A percentile compares a stretch with the other conserved stretches of the same genome.
phyloP scores from a whole-genome alignment of 2,329 filamentous ascomycete species.

The Alternaria sp. region DNA sequence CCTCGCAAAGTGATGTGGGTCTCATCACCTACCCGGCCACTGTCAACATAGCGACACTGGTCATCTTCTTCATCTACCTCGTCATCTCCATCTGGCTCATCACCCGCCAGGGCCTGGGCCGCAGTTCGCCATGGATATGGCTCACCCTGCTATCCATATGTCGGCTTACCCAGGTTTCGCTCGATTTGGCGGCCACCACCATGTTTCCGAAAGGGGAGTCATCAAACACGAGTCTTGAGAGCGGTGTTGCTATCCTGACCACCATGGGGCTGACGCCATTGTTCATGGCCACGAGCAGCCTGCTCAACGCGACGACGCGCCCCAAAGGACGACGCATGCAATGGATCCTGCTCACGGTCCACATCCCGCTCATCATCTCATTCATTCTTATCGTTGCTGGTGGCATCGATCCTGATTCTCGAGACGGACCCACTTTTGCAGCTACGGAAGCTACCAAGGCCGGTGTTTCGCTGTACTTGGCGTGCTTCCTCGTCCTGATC shows the following conservation, averaged over 20 bases:
- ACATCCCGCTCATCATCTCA: slow-evolving; percentile 46
- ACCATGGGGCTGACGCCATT: slow-evolving; percentile 48
- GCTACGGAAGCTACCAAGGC: slow-evolving; percentile 48
- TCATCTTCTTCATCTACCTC: slow-evolving; percentile 46
- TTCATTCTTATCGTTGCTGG: slow-evolving; percentile 50
- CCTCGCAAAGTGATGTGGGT: slow-evolving; percentile 8
- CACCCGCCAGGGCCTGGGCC: slow-evolving; percentile 45
- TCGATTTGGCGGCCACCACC: slow-evolving; percentile 48
- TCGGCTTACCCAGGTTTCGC: slow-evolving; percentile 46
- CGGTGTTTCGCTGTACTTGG: slow-evolving; percentile 47
- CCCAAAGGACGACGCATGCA: slow-evolving; percentile 51
- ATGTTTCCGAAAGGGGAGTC: slow-evolving; percentile 32
- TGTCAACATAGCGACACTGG: slow-evolving; percentile 48
- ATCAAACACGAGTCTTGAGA: slow-evolving; percentile 43
- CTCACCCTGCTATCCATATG: slow-evolving; percentile 43
- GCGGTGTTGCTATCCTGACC: slow-evolving; percentile 49
- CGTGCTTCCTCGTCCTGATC: slow-evolving; percentile 45
- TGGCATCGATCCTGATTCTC: slow-evolving; percentile 47
- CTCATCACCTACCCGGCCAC: slow-evolving; percentile 35
- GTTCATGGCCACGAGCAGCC: slow-evolving; percentile 48
- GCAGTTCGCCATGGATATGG: slow-evolving; percentile 49
- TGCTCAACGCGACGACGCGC: slow-evolving; percentile 46
- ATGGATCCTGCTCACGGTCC: slow-evolving; percentile 47
- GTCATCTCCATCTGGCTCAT: slow-evolving; percentile 41
- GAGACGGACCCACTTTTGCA: slow-evolving; percentile 43